Conservation (phyloP, 768 basidiomycete species). For the Leccinum obscurum region DNA sequence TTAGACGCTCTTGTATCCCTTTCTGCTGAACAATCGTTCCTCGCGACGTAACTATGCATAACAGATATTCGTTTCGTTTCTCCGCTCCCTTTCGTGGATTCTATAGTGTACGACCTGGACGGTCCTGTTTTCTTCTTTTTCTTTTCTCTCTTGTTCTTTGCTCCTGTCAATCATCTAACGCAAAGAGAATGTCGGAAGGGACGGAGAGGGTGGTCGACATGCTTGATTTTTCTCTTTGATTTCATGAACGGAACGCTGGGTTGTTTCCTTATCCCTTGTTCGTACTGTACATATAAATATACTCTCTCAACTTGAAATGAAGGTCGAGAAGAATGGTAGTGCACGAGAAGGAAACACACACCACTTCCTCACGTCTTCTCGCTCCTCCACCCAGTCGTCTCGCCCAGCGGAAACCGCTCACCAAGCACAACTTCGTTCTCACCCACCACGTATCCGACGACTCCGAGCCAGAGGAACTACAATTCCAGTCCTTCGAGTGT, state of each 20-base stretch:
- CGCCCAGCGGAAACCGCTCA: constrained; percentile 44
- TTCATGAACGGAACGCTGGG: background rate
- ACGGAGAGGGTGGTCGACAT: no score
- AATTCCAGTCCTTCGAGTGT: constrained; percentile 37
- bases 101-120: no score
- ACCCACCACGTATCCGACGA: constrained; percentile 64
- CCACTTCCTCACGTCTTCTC: constrained; percentile 55
- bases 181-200: background rate
- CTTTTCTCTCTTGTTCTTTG: background rate
- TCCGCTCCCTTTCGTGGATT: background rate
- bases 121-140: background rate
- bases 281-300: background rate
- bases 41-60: background rate
- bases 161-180: background rate
- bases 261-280: background rate
- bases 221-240: background rate
- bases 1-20: background rate
- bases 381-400: constrained; percentile 58
- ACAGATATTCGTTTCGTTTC: background rate
- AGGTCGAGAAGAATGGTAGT: background rate
- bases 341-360: constrained; percentile 62
- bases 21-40: background rate
- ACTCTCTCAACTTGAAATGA: background rate
- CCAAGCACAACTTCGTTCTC: constrained; percentile 51
- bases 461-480: constrained; percentile 60